Evolutionary conservation across 2,329 filamentous ascomycete genomes (phyloP), one percentile per base, ranked within the genome.

Genomic region (Pestalotiopsis sp.): DNA sequence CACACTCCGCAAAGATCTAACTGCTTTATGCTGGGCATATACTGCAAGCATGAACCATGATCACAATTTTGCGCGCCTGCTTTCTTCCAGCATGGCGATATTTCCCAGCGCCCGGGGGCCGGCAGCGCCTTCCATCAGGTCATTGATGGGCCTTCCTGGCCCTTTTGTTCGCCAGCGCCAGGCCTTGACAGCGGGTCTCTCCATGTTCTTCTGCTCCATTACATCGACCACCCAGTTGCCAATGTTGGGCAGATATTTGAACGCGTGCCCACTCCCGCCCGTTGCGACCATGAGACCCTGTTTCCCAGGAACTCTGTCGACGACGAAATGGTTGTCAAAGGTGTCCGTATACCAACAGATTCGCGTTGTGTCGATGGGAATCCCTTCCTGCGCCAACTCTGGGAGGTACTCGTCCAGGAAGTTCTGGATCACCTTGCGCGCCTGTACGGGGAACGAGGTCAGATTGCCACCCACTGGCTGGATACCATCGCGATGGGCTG

Each of bases 211-310:
- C 2, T 82, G 80, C 69, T 84, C 79, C 7, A 89, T 75, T n/a
- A 83, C 82, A 70, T 89, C 83, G 0, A 86, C 81, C 13, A 90
- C 84, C 70, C 81, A 82, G 45, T 84, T 83, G 1, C 89, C 88
- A 71, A 91, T 83, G 3, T 86, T 85, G 0, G 89, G 89, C 63
- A 90, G 73, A 69, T 88, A 90, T 72, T 90, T 91, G 76, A 90
- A 91, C 0, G 82, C 89, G 75, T 91, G 89, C 0, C 89, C 89
- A 45, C 84, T 86, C 0, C 89, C 90, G 0, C 87, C 89, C 0
- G 89, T 90, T 2, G 88, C 88, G 0, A 91, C 82, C 74, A 90
- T 86, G 0, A 91, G 74, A 0, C 85, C 83, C 2, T 69, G 69
- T 6, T 70, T 69, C 2, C 69, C 72, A 2, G 73, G 74, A 4